These are phyloP conservation scores for Narthecium ossifragum DNA, from an alignment of 106 monocot species.

Conservation along the genomic window DNA sequence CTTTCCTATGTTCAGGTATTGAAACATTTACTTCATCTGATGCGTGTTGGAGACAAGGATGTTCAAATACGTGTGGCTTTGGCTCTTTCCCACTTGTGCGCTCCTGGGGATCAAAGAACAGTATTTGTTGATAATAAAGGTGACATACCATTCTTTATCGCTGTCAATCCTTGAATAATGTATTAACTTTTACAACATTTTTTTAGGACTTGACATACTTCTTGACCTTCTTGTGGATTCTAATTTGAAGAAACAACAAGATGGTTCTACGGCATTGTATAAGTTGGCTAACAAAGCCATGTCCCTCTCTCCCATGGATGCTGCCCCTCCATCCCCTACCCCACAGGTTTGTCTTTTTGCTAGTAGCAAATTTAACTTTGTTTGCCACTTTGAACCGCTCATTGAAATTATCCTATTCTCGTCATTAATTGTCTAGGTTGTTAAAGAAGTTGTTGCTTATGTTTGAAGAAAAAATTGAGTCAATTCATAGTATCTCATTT, in stretches of 20 bases:
- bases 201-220: slow-evolving; percentile 81
- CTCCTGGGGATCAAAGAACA: slow-evolving; percentile 75
- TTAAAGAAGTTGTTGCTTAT: too few relatives aligned
- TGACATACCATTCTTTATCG: slow-evolving; percentile 14
- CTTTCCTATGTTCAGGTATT: slow-evolving; percentile 46
- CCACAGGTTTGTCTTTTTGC: slow-evolving; percentile 52
- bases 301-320: slow-evolving; percentile 80
- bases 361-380: background rate
- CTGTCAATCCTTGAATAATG: background rate
- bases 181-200: slow-evolving; percentile 4
- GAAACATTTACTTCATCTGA: slow-evolving; percentile 86
- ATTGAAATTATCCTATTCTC: too few relatives aligned
- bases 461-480: too few relatives aligned
- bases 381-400: background rate
- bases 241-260: slow-evolving; percentile 75
- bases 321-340: slow-evolving; percentile 94
- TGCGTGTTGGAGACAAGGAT: slow-evolving; percentile 74
- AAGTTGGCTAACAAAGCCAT: slow-evolving; percentile 88
- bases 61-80: slow-evolving; percentile 81
- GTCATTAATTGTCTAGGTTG: too few relatives aligned
- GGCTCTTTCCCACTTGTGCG: slow-evolving; percentile 91
- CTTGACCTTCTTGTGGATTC: slow-evolving; percentile 73
- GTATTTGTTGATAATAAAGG: slow-evolving; percentile 94
- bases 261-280: slow-evolving; percentile 77
- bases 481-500: too few relatives aligned